These are phyloP conservation scores for Syzygium aromaticum DNA, from an alignment of 345 rosid genomes.

Conservation along the genomic window DNA sequence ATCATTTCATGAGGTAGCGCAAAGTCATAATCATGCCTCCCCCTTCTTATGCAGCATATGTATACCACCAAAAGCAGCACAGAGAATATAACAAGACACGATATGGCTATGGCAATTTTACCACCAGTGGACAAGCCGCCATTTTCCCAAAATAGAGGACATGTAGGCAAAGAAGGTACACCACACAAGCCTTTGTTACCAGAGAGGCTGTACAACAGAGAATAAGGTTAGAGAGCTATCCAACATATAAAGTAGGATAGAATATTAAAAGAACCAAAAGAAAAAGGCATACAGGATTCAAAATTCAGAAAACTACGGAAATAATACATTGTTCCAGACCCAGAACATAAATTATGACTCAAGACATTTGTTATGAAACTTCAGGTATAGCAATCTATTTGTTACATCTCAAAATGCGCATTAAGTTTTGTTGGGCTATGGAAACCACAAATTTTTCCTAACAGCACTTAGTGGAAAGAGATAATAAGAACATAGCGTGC, in stretches of 20 bases:
- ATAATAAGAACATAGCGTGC: neutral
- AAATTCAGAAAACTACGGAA: neutral
- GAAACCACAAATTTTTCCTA: neutral
- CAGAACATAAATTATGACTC: neutral
- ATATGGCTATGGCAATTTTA: constrained; percentile 60
- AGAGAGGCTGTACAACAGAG: constrained; percentile 48
- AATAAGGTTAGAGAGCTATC: neutral
- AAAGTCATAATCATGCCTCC: constrained; percentile 88
- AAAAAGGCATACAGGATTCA: neutral
- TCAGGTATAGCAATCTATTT: neutral
- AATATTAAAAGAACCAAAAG: neutral
- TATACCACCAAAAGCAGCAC: constrained; percentile 35
- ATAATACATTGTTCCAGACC: neutral
- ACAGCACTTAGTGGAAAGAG: neutral
- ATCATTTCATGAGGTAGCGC: constrained; percentile 84
- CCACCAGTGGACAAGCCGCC: constrained; percentile 77
- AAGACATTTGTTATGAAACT: neutral
- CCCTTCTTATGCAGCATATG: constrained; percentile 56
- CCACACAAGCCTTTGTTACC: constrained; percentile 96
- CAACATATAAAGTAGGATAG: neutral
- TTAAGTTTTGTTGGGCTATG: neutral
- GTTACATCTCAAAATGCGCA: neutral
- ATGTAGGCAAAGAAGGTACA: constrained; percentile 67
- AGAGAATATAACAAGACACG: constrained; percentile 37
- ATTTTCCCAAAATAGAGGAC: constrained; percentile 82